phyloP scores from a whole-genome alignment of 805 yeast species.

The Cyberlindnera petersonii region DNA sequence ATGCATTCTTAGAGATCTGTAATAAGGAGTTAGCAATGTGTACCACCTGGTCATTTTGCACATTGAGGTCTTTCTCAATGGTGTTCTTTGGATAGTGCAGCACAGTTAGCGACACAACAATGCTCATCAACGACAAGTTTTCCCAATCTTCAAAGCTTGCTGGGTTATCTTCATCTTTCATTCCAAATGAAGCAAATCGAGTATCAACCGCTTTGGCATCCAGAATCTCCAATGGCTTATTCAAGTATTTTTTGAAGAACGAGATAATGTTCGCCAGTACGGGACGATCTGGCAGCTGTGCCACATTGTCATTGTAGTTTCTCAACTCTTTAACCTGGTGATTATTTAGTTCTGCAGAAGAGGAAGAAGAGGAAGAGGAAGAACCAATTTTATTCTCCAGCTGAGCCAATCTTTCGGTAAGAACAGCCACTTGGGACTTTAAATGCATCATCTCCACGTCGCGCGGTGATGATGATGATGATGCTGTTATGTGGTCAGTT shows the following conservation, averaged over 20 bases:
- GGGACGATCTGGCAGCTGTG: slow-evolving; percentile 7
- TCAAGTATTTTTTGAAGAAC: slow-evolving; percentile 14
- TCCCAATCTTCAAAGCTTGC: slow-evolving; percentile 17
- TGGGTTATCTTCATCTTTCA: not conserved
- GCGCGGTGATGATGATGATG: not conserved
- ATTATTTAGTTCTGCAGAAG: not conserved
- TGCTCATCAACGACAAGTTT: slow-evolving; percentile 16
- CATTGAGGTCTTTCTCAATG: slow-evolving; percentile 9
- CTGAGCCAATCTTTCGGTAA: slow-evolving; percentile 13
- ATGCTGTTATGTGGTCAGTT: not conserved
- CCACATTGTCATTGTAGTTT: slow-evolving; percentile 4
- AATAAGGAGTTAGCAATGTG: slow-evolving; percentile 14
- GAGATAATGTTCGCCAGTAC: slow-evolving; percentile 3
- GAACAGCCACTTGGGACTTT: slow-evolving; percentile 13
- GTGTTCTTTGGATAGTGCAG: slow-evolving; percentile 15
- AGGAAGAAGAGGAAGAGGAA: not conserved
- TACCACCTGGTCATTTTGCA: slow-evolving; percentile 6
- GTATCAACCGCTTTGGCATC: slow-evolving; percentile 12
- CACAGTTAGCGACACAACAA: slow-evolving; percentile 16
- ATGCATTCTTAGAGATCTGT: slow-evolving; percentile 18
- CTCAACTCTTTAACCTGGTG: not conserved
- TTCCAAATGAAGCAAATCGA: slow-evolving; percentile 3
- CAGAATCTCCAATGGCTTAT: slow-evolving; percentile 17
- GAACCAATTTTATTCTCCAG: slow-evolving; percentile 15
- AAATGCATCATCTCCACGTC: slow-evolving; percentile 14